Evolutionary conservation across 768 basidiomycete genomes (phyloP), one percentile per base, ranked within the genome.

Genomic region (Leccinum variicolor): DNA sequence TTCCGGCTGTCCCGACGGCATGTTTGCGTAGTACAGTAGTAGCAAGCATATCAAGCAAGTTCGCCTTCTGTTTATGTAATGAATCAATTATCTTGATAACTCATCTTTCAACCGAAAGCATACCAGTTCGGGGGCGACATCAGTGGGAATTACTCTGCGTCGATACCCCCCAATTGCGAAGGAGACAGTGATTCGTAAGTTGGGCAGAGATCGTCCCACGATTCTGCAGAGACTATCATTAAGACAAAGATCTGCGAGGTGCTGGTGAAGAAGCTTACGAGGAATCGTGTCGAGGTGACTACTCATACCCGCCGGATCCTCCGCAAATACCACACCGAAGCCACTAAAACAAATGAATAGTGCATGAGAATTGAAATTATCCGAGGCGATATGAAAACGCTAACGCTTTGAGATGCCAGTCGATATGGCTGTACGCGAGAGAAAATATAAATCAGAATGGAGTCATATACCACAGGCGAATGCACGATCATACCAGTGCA

Each of bases 401-500:
- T 48, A 17, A 67, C 69, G 60, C 62, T 43, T 66, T 59, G 0
- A 70, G 50, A 48, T 70, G 70, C 70, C 69, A 70, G 25, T 72
- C 70, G 14, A 69, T 66, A 28, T 69, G 69, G 49, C 70, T 70
- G 41, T 15, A 54, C 33, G 33, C 31, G 13, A 33, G 31, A 33
- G 31, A 33, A 13, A 33, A 6, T 33, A 26, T 6, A 13, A 13
- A 6, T 17, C 33, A 2, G 21, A 21, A 14, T n/a, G 21, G 3
- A 23, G 26, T 43, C n/a, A 3, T 14, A 17, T 1, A 17, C 17
- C n/a, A 23, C 7, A 9, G 15, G 4, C 6, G 14, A 23, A 1
- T 45, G 7, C 6, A 45, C 0, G 10, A 14, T 14, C 45, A 41
- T 53, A 71, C 70, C 70, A 80, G 55, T 80, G 79, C 45, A 46